phyloP scores from a whole-genome alignment of 805 yeast genomes.

The Teunomyces kruisii region DNA sequence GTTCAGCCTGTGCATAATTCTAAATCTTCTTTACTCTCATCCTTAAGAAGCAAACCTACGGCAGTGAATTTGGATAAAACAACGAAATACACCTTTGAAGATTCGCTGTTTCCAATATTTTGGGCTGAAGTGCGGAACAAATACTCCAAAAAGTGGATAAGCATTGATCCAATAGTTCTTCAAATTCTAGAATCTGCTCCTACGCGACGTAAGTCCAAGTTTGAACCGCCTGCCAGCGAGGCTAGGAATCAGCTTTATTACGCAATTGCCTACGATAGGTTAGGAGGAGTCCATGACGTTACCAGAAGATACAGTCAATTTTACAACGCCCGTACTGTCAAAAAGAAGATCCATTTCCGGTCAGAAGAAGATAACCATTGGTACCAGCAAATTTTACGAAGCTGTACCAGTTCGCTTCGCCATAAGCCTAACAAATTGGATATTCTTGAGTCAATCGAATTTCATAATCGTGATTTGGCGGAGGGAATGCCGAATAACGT shows the following conservation, averaged over 20 bases:
- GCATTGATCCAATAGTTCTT: conserved; percentile 77
- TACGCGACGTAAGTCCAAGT: conserved; percentile 47
- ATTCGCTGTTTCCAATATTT: conserved; percentile 61
- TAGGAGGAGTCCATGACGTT: conserved; percentile 71
- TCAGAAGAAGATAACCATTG: conserved; percentile 57
- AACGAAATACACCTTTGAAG: conserved; percentile 13
- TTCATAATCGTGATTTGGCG: conserved; percentile 56
- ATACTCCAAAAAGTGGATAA: conserved; percentile 70
- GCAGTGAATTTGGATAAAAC: conserved; percentile 12
- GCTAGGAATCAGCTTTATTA: conserved; percentile 62
- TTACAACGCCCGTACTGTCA: conserved; percentile 73
- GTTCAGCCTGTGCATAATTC: conserved; percentile 16
- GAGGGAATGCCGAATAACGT: conserved; percentile 89
- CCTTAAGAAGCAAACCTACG: conserved; percentile 8
- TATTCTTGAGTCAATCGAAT: conserved; percentile 58
- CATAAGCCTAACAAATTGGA: conserved; percentile 37
- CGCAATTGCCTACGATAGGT: conserved; percentile 71
- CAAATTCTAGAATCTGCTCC: conserved; percentile 62
- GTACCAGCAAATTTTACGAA: conserved; percentile 51
- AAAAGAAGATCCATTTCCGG: conserved; percentile 61
- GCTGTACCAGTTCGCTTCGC: conserved; percentile 17
- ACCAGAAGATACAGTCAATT: conserved; percentile 76
- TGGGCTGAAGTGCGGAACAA: conserved; percentile 96
- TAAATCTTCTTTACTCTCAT: conserved; percentile 15
- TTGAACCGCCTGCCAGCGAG: conserved; percentile 74